phyloP scores from a whole-genome alignment of 176 grass and related monocot species.

The Areca catechu region DNA sequence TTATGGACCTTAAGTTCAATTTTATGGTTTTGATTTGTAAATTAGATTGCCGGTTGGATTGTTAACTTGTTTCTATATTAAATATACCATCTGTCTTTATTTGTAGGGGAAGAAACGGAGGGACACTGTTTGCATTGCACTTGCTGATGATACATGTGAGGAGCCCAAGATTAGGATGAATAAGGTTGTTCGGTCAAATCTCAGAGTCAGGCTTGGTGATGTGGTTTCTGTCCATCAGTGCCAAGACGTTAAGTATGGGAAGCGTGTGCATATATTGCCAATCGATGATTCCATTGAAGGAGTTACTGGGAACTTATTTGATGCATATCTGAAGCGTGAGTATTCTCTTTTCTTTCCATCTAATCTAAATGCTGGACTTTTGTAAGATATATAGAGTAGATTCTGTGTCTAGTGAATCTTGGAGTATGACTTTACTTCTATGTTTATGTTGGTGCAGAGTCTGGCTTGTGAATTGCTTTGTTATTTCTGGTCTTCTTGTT shows the following conservation, averaged over 20 bases:
- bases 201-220: slow-evolving; percentile 34
- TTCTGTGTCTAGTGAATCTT: no score
- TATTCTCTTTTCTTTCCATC: neutral
- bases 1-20: no score
- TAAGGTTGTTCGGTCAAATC: slow-evolving; percentile 46
- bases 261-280: neutral
- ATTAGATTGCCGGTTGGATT: no score
- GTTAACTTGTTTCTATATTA: no score
- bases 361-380: neutral
- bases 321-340: slow-evolving; percentile 30
- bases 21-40: no score
- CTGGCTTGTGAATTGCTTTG: no score
- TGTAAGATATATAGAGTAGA: no score
- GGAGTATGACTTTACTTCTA: no score
- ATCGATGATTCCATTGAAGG: slow-evolving; percentile 28
- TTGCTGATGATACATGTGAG: slow-evolving; percentile 18
- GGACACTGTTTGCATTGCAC: slow-evolving; percentile 37
- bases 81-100: no score
- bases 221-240: slow-evolving; percentile 19
- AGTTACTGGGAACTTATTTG: slow-evolving; percentile 29
- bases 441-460: no score
- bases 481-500: no score
- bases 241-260: neutral
- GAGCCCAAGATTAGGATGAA: slow-evolving; percentile 18
- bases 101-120: slow-evolving; percentile 13